These are phyloP conservation scores for Hypoxylon sp. DNA, from an alignment of 2,329 filamentous ascomycete genomes.

Conservation along the genomic window DNA sequence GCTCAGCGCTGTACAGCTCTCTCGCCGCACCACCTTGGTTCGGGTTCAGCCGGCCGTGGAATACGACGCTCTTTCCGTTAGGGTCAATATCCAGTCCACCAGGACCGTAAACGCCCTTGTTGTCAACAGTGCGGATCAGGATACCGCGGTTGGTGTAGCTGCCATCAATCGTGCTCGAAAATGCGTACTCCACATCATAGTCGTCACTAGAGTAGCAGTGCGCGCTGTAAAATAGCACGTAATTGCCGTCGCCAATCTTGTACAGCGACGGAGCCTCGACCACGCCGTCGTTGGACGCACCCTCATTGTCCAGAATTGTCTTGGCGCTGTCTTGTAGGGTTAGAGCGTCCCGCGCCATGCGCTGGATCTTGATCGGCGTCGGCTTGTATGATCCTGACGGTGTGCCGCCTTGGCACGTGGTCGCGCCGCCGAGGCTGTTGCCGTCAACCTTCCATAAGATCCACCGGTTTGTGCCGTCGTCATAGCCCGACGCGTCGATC, in stretches of 20 bases:
- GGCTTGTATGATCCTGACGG: conserved; percentile 48
- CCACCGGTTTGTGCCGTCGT: conserved; percentile 53
- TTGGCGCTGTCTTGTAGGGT: conserved; percentile 47
- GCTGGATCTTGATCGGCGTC: conserved; percentile 54
- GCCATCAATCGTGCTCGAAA: conserved; percentile 52
- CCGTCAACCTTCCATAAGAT: conserved; percentile 55
- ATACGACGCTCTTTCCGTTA: conserved; percentile 50
- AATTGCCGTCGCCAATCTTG: conserved; percentile 49
- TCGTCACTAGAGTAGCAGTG: conserved; percentile 55
- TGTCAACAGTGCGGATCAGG: conserved; percentile 51
- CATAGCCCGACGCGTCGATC: conserved; percentile 54
- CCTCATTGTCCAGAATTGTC: conserved; percentile 53
- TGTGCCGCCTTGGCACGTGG: conserved; percentile 50
- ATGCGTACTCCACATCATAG: conserved; percentile 55
- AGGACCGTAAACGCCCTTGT: conserved; percentile 51
- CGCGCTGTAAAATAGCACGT: conserved; percentile 53
- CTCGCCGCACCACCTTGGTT: conserved; percentile 43
- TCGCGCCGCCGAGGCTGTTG: conserved; percentile 53
- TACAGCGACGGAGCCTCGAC: conserved; percentile 53
- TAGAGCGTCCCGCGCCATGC: conserved; percentile 51
- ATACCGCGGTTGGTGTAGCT: conserved; percentile 51
- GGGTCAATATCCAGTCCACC: conserved; percentile 55
- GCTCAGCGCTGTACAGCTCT: conserved; percentile 48
- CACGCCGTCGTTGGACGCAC: conserved; percentile 51
- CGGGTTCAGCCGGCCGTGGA: conserved; percentile 50